Evolutionary conservation across 1,284 basidiomycete species (phyloP).

Genomic region (Ustilago bromivora): DNA sequence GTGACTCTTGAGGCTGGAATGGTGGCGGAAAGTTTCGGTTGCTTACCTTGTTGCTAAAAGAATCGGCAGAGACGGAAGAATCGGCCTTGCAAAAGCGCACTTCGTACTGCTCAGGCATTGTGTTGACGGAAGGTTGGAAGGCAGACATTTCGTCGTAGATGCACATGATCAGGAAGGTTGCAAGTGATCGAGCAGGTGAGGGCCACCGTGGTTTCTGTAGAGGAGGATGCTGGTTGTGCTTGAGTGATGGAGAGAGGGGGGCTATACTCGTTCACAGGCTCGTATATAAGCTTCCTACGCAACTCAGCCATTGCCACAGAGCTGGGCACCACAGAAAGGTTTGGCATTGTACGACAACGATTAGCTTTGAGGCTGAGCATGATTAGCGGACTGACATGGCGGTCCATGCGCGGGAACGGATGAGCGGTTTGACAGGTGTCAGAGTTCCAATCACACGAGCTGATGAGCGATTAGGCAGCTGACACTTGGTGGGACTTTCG

Average conservation of each 20-base stretch:
- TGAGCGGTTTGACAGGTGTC: constrained; percentile 39
- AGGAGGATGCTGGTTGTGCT: not conserved
- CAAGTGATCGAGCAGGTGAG: not conserved
- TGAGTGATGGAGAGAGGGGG: not conserved
- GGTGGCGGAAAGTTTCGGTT: not conserved
- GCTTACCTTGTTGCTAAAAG: constrained; percentile 18
- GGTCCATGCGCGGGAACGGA: constrained; percentile 6
- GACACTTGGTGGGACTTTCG: constrained; percentile 10
- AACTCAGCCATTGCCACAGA: not conserved
- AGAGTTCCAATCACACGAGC: constrained; percentile 14
- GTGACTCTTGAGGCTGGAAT: not conserved
- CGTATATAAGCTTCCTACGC: constrained; percentile 11
- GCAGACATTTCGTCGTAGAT: constrained; percentile 23
- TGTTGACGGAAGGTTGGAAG: constrained; percentile 4
- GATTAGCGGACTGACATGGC: constrained; percentile 27
- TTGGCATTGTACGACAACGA: not conserved
- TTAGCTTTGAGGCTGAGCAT: not conserved
- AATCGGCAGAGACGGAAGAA: not conserved
- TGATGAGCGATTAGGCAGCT: constrained; percentile 23
- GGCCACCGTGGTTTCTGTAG: not conserved
- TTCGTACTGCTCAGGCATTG: constrained; percentile 20
- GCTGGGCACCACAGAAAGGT: not conserved
- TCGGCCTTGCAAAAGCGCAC: constrained; percentile 12
- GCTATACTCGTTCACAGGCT: constrained; percentile 2
- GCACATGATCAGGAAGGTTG: constrained; percentile 23